A percentile compares a stretch with the other conserved stretches of the same genome.
These are phyloP conservation scores for Rhizoctonia solani DNA, from an alignment of 1,284 basidiomycete genomes.

Conservation along the genomic window DNA sequence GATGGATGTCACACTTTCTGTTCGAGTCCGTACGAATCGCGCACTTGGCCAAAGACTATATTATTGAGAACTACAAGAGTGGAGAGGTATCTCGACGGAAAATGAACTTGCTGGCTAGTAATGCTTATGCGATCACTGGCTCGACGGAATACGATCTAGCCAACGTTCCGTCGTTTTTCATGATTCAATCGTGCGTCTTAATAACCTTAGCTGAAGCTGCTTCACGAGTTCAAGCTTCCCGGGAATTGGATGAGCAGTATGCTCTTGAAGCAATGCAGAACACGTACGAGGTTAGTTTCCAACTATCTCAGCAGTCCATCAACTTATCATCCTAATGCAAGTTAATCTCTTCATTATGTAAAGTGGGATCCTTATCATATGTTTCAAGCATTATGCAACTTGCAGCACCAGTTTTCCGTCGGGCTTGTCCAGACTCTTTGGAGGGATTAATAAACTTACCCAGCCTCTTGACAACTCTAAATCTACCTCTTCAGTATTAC, in stretches of 20 bases:
- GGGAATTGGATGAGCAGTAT: no score
- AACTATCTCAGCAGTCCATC: no score
- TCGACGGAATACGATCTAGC: no score
- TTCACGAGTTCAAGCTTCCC: no score
- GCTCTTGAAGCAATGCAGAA: no score
- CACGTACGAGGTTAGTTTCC: no score
- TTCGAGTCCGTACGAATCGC: neutral
- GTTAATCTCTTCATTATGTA: no score
- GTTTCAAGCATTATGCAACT: neutral
- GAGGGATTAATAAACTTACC: slow-evolving; percentile 4
- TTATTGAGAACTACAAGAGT: neutral
- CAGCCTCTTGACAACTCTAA: neutral
- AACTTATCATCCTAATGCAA: no score
- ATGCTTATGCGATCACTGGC: neutral
- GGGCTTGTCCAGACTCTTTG: neutral
- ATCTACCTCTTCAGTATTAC: slow-evolving; percentile 1
- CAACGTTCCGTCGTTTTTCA: no score
- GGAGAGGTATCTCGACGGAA: slow-evolving; percentile 6
- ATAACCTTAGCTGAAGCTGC: no score
- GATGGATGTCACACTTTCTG: neutral
- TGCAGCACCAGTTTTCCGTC: slow-evolving; percentile 1
- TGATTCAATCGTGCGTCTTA: no score
- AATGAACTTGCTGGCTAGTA: neutral
- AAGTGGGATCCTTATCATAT: neutral
- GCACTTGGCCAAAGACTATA: neutral